Evolutionary conservation across 2,329 filamentous ascomycete genomes (phyloP).

Genomic region (Macrophomina tecta): DNA sequence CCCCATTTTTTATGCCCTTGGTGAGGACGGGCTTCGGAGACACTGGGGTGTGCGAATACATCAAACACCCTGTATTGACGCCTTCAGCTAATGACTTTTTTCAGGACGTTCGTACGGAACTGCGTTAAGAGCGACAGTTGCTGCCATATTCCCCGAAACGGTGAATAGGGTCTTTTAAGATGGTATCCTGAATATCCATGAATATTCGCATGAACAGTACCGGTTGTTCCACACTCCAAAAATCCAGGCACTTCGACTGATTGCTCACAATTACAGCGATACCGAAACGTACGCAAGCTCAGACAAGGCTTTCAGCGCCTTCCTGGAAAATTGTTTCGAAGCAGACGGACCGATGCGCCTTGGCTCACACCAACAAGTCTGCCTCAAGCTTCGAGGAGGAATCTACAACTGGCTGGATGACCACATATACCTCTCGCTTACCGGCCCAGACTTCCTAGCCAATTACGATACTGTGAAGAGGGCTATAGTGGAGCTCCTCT

Average conservation of each 20-base stretch:
- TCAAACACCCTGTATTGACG: not conserved
- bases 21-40: constrained; percentile 46
- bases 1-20: constrained; percentile 51
- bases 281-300: not conserved
- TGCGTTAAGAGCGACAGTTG: constrained; percentile 54
- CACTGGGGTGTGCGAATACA: not conserved
- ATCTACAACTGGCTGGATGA: constrained; percentile 1
- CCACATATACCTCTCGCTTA: constrained; percentile 2
- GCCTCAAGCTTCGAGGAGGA: not conserved
- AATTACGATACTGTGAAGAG: not conserved
- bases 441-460: not conserved
- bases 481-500: not conserved
- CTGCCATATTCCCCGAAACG: constrained; percentile 52
- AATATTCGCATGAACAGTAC: constrained; percentile 52
- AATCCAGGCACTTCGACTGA: not conserved
- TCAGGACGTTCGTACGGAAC: constrained; percentile 53
- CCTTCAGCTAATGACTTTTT: constrained; percentile 43
- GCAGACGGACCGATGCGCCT: not conserved
- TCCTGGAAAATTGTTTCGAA: not conserved
- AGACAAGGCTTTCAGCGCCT: not conserved
- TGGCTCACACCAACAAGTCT: not conserved
- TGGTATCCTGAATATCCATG: constrained; percentile 49
- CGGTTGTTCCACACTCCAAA: not conserved
- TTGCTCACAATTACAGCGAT: not conserved
- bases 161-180: constrained; percentile 52